These are phyloP conservation scores for Schrenkiella parvula DNA, from an alignment of 345 rosid genomes.

Conservation along the genomic window DNA sequence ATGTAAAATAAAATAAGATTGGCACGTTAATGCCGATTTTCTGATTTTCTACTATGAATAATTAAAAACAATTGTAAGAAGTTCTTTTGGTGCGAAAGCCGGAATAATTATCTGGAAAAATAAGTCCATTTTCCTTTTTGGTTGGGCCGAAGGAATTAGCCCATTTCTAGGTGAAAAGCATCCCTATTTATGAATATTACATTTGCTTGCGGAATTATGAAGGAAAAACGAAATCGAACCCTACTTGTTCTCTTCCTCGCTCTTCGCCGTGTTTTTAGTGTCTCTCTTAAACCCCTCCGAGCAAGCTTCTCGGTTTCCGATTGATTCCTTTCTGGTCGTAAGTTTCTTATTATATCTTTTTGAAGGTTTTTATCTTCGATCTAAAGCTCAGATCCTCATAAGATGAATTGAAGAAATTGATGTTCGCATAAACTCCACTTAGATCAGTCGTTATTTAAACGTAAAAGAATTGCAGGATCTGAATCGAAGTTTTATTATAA, in stretches of 20 bases:
- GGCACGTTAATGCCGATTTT: no score
- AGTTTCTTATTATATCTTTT: background rate
- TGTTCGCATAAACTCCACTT: background rate
- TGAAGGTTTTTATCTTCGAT: background rate
- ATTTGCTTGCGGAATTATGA: background rate
- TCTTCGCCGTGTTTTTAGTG: background rate
- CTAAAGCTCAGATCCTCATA: background rate
- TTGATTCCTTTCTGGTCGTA: background rate
- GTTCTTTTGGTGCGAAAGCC: no score
- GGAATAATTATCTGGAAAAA: no score
- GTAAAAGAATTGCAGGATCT: background rate
- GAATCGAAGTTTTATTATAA: background rate
- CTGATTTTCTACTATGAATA: no score
- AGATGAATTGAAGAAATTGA: background rate
- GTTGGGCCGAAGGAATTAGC: background rate
- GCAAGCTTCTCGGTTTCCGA: background rate
- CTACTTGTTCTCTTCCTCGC: background rate
- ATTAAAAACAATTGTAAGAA: no score
- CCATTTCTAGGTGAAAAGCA: background rate
- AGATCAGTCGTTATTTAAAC: background rate
- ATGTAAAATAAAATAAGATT: no score
- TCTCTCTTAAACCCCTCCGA: slow-evolving; percentile 15
- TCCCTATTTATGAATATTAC: background rate
- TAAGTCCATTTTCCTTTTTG: background rate
- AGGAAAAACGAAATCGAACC: slow-evolving; percentile 1